Evolutionary conservation across 805 yeast genomes (phyloP).

Genomic region (Hemisphaericaspora nanyangensis): DNA sequence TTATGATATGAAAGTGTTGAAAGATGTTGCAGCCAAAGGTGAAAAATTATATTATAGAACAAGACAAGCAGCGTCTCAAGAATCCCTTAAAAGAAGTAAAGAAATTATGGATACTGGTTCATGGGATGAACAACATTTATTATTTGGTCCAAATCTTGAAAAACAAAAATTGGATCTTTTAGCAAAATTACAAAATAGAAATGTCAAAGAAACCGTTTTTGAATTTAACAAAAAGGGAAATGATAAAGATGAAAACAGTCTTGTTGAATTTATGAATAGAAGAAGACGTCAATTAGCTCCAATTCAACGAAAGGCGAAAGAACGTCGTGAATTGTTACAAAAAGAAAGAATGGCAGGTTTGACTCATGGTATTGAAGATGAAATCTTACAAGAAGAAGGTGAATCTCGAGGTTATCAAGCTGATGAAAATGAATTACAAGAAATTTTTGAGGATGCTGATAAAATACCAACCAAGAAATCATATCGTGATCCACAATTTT

Average conservation of each 20-base stretch:
- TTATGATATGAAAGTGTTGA: constrained; percentile 63
- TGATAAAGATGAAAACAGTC: constrained; percentile 51
- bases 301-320: constrained; percentile 73
- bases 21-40: constrained; percentile 77
- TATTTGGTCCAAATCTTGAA: constrained; percentile 75
- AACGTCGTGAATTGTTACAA: constrained; percentile 62
- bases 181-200: constrained; percentile 64
- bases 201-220: constrained; percentile 85
- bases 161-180: constrained; percentile 70
- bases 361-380: constrained; percentile 70
- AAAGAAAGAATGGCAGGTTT: constrained; percentile 75
- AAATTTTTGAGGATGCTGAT: constrained; percentile 54
- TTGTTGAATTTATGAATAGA: constrained; percentile 79
- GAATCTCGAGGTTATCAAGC: constrained; percentile 42
- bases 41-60: constrained; percentile 85
- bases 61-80: constrained; percentile 79
- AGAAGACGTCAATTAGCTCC: constrained; percentile 88
- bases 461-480: constrained; percentile 37
- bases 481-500: constrained; percentile 74
- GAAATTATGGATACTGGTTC: constrained; percentile 63
- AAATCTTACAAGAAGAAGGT: constrained; percentile 52
- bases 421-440: constrained; percentile 45
- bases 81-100: constrained; percentile 80
- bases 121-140: constrained; percentile 86
- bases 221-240: constrained; percentile 62